Percentiles rank a stretch among this genome's conserved stretches.
These are phyloP conservation scores for Talaromyces sp. DNA, from an alignment of 2,329 filamentous ascomycete genomes.

Conservation along the genomic window DNA sequence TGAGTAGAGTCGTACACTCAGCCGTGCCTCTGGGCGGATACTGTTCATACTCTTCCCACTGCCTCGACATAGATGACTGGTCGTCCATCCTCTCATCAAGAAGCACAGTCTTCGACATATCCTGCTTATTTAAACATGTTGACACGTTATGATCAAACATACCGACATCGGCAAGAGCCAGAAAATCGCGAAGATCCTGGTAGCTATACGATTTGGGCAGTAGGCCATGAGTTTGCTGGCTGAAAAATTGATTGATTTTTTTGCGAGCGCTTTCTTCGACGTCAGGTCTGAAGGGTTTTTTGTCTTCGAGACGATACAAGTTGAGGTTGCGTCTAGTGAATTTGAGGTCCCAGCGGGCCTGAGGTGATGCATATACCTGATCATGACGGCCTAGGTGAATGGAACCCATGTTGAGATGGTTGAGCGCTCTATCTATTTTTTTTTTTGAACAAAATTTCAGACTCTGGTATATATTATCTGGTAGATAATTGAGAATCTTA, in stretches of 20 bases:
- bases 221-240: background rate
- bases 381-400: background rate
- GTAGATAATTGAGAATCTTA: no score
- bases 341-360: background rate
- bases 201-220: slow-evolving; percentile 4
- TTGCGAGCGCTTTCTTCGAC: background rate
- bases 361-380: background rate
- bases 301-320: background rate
- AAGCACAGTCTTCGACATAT: background rate
- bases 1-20: background rate
- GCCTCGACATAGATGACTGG: background rate
- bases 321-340: background rate
- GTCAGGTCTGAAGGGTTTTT: background rate
- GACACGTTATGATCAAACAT: background rate
- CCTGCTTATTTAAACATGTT: background rate
- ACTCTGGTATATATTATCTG: no score
- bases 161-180: background rate
- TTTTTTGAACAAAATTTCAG: no score
- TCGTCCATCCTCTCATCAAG: slow-evolving; percentile 1
- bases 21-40: background rate
- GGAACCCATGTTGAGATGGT: background rate
- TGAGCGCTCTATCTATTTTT: background rate
- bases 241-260: background rate
- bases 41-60: background rate
- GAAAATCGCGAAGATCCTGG: background rate